Conservation (phyloP, 306 rosid genomes). For the Vachellia pachyceras region DNA sequence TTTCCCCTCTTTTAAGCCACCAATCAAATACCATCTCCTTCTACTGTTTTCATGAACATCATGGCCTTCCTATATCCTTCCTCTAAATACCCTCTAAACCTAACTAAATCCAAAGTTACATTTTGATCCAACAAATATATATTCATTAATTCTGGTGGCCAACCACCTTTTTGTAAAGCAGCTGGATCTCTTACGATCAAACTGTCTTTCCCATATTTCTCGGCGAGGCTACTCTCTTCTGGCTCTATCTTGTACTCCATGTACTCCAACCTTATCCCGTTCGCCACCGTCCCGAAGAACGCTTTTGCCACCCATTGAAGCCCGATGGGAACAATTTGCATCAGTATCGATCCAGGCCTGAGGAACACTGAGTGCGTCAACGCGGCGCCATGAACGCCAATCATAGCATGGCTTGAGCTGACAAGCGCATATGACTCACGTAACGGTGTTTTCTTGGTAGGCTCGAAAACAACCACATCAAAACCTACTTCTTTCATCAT, state of each 20-base stretch:
- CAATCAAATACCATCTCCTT: too few relatives aligned
- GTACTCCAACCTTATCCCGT: constrained; percentile 36
- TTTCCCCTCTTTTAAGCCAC: too few relatives aligned
- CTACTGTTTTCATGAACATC: too few relatives aligned
- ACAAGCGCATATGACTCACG: constrained; percentile 33
- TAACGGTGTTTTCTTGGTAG: constrained; percentile 22
- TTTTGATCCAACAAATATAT: too few relatives aligned
- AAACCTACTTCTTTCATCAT: constrained; percentile 38
- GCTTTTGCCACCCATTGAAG: constrained; percentile 36
- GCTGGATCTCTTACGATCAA: constrained; percentile 31
- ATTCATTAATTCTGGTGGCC: too few relatives aligned
- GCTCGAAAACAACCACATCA: constrained; percentile 42
- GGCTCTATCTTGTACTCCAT: constrained; percentile 43
- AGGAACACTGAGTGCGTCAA: constrained; percentile 45
- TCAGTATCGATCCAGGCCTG: constrained; percentile 26
- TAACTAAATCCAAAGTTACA: too few relatives aligned
- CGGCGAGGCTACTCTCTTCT: constrained; percentile 52
- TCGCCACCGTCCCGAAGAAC: constrained; percentile 33
- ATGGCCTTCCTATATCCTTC: too few relatives aligned
- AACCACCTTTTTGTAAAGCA: constrained; percentile 22
- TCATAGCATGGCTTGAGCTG: constrained; percentile 43
- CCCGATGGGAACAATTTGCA: constrained; percentile 56
- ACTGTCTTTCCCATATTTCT: constrained; percentile 39
- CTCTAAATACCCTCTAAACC: too few relatives aligned
- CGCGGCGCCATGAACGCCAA: constrained; percentile 48